Percentiles rank a stretch among this genome's conserved stretches.
phyloP scores from a whole-genome alignment of 2,329 filamentous ascomycete genomes.

The Pseudogymnoascus sp. region DNA sequence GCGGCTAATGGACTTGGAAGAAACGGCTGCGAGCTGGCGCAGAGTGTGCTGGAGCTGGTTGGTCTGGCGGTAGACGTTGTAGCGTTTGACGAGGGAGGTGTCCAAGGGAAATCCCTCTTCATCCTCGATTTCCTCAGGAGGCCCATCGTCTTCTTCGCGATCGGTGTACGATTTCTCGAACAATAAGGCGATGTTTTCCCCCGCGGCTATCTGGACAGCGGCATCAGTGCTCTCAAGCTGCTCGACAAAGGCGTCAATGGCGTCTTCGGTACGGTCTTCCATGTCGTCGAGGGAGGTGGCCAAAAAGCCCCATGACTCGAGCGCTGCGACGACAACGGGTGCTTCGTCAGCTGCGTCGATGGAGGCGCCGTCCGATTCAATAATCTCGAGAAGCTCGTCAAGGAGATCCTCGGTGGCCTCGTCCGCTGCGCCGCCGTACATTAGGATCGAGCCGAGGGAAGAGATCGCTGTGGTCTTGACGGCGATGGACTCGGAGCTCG shows the following conservation, averaged over 20 bases:
- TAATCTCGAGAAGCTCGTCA: conserved; percentile 58
- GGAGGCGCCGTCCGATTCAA: conserved; percentile 57
- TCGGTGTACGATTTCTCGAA: conserved; percentile 53
- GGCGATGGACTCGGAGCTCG: conserved; percentile 46
- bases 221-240: conserved; percentile 57
- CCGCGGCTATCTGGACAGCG: conserved; percentile 58
- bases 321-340: conserved; percentile 53
- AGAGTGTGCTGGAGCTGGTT: conserved; percentile 52
- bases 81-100: conserved; percentile 48
- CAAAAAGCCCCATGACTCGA: conserved; percentile 62
- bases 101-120: conserved; percentile 28
- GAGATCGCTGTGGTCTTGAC: conserved; percentile 62
- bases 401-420: conserved; percentile 56
- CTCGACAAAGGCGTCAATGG: conserved; percentile 60
- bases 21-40: conserved; percentile 49
- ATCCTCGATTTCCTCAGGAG: conserved; percentile 31
- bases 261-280: conserved; percentile 53
- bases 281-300: conserved; percentile 59
- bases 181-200: conserved; percentile 62
- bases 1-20: conserved; percentile 54
- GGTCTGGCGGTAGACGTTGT: conserved; percentile 58
- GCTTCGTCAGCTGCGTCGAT: conserved; percentile 54
- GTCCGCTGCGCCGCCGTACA: conserved; percentile 57
- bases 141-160: conserved; percentile 37
- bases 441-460: conserved; percentile 50